Percentiles rank a stretch among this genome's conserved stretches.
phyloP scores from a whole-genome alignment of 2,329 filamentous ascomycete species.

The Lithohypha guttulata region DNA sequence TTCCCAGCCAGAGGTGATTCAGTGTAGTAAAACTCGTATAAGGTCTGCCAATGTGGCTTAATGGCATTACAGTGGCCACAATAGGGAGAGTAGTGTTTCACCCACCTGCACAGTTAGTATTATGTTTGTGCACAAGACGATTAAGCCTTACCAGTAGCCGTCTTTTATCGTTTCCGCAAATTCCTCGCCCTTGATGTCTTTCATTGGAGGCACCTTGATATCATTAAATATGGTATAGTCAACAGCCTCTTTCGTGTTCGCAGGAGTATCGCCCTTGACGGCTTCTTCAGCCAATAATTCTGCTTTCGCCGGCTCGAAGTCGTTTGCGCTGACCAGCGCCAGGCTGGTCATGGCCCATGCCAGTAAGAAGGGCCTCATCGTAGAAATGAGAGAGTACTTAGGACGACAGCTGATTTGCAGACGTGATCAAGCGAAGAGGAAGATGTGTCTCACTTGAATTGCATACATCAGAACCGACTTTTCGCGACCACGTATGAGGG shows the following conservation, averaged over 20 bases:
- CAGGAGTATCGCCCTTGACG: slow-evolving; percentile 16
- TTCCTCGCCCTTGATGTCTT: slow-evolving; percentile 37
- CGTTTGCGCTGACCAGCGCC: slow-evolving; percentile 1
- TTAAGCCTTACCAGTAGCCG: slow-evolving; percentile 39
- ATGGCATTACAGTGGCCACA: slow-evolving; percentile 65
- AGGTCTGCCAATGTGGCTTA: slow-evolving; percentile 77
- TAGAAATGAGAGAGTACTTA: no score
- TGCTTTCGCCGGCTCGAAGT: slow-evolving; percentile 12
- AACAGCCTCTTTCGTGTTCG: slow-evolving; percentile 23
- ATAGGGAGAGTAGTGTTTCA: slow-evolving; percentile 43
- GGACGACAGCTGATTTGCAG: no score
- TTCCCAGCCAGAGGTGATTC: slow-evolving; percentile 56
- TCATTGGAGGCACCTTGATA: slow-evolving; percentile 40
- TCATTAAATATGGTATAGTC: slow-evolving; percentile 40
- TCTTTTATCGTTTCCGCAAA: slow-evolving; percentile 41
- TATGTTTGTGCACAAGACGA: not conserved
- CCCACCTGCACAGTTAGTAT: slow-evolving; percentile 32
- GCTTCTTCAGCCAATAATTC: slow-evolving; percentile 13
- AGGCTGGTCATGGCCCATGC: slow-evolving; percentile 18
- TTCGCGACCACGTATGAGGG: no score
- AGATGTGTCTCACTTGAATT: no score
- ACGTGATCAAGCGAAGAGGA: no score
- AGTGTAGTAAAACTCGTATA: slow-evolving; percentile 90
- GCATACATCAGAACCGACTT: no score
- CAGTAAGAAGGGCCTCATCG: slow-evolving; percentile 21